Evolutionary conservation across 371 early-diverging fungal species (phyloP).

Genomic region (Umbelopsis sp.): DNA sequence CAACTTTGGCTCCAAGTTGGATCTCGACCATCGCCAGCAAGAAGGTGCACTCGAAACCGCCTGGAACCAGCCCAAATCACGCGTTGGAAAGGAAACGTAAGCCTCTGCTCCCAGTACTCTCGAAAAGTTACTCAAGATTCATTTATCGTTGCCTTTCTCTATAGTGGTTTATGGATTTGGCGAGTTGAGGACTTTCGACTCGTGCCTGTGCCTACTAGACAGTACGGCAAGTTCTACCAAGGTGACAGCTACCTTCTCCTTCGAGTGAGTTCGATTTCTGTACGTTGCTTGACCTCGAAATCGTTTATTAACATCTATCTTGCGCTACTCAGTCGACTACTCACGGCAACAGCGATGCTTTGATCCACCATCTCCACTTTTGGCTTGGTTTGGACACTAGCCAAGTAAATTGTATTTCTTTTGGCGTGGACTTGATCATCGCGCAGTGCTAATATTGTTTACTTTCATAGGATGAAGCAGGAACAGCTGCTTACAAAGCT

Average conservation of each 20-base stretch:
- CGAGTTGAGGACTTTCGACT: slow-evolving; percentile 82
- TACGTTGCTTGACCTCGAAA: neutral
- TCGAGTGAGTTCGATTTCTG: slow-evolving; percentile 49
- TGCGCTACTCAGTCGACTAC: slow-evolving; percentile 60
- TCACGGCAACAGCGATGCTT: slow-evolving; percentile 61
- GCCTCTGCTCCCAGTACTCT: neutral
- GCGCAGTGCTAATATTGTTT: neutral
- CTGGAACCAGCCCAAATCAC: slow-evolving; percentile 64
- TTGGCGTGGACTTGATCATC: too few relatives aligned
- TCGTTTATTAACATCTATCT: too few relatives aligned
- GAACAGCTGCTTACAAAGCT: slow-evolving; percentile 90
- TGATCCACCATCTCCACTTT: slow-evolving; percentile 81
- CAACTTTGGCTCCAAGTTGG: slow-evolving; percentile 71
- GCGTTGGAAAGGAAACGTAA: slow-evolving; percentile 55
- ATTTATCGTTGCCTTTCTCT: neutral
- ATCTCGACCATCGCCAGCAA: slow-evolving; percentile 71
- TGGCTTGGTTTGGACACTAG: slow-evolving; percentile 82
- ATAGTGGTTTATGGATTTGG: slow-evolving; percentile 77
- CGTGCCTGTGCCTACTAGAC: slow-evolving; percentile 60
- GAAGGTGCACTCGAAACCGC: slow-evolving; percentile 71
- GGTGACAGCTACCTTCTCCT: slow-evolving; percentile 84
- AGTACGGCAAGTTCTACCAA: slow-evolving; percentile 75
- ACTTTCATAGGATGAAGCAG: slow-evolving; percentile 70
- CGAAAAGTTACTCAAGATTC: too few relatives aligned
- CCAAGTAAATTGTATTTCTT: slow-evolving; percentile 25